A percentile compares a stretch with the other conserved stretches of the same genome.
phyloP scores from a whole-genome alignment of 306 rosid genomes.

The Abrus precatorius region DNA sequence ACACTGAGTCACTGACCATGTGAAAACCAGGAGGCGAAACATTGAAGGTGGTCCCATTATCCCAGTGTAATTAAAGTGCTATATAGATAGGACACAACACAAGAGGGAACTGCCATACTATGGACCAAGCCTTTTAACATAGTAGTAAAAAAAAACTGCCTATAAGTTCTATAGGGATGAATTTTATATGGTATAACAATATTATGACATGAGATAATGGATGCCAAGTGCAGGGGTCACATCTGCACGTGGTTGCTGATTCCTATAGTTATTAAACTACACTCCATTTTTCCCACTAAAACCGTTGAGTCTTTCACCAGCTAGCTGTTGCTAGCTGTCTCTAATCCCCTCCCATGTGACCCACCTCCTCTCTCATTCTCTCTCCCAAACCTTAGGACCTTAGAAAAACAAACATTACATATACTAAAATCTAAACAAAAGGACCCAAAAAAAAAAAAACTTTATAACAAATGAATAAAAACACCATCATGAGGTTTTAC shows the following conservation, averaged over 20 bases:
- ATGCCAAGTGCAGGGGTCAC: slow-evolving; percentile 75
- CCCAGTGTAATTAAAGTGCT: slow-evolving; percentile 23
- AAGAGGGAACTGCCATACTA: slow-evolving; percentile 3
- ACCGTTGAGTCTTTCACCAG: slow-evolving; percentile 61
- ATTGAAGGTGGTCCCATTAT: slow-evolving; percentile 43
- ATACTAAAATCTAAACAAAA: slow-evolving; percentile 37
- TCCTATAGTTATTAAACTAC: slow-evolving; percentile 58
- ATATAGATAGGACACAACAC: slow-evolving; percentile 6
- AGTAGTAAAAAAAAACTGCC: background rate
- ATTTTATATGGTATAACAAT: background rate
- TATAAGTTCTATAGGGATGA: background rate
- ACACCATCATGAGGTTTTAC: slow-evolving; percentile 38
- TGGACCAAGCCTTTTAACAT: slow-evolving; percentile 24
- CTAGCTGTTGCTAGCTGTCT: slow-evolving; percentile 99
- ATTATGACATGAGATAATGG: slow-evolving; percentile 48
- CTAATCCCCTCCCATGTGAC: slow-evolving; percentile 86
- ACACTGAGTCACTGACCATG: slow-evolving; percentile 32
- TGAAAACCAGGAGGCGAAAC: slow-evolving; percentile 40
- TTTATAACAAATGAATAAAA: slow-evolving; percentile 37
- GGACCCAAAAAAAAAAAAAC: background rate
- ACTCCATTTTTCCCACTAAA: slow-evolving; percentile 69
- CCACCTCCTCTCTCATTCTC: slow-evolving; percentile 42
- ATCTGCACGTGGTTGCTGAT: slow-evolving; percentile 94
- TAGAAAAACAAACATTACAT: slow-evolving; percentile 35
- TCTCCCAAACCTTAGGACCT: slow-evolving; percentile 61